Percentiles rank a stretch among this genome's conserved stretches.
These are phyloP conservation scores for Ruellia speciosa DNA, from an alignment of 305 asterid genomes.

Conservation along the genomic window DNA sequence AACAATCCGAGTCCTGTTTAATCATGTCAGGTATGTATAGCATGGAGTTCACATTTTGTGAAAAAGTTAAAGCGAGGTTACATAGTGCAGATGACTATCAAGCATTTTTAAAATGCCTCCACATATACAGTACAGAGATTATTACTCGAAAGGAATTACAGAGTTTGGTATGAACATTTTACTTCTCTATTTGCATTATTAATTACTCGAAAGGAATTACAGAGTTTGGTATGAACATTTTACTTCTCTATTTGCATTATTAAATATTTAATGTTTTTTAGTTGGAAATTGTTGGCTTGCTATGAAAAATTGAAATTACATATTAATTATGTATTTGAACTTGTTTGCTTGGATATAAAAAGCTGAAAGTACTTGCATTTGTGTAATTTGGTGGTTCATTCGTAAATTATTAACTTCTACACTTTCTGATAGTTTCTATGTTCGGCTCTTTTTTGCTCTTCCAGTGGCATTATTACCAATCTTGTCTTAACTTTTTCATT, in stretches of 20 bases:
- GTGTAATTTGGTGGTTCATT: not conserved
- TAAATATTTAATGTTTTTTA: conserved; percentile 1
- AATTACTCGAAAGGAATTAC: conserved; percentile 66
- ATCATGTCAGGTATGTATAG: conserved; percentile 60
- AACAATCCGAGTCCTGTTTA: conserved; percentile 21
- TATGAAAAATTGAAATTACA: no score
- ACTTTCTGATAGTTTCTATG: conserved; percentile 1
- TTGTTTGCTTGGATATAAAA: not conserved
- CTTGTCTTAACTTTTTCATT: conserved; percentile 9
- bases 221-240: conserved; percentile 62
- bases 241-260: conserved; percentile 15
- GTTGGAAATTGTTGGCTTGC: not conserved
- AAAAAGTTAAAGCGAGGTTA: conserved; percentile 88
- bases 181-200: conserved; percentile 14
- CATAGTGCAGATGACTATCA: conserved; percentile 82
- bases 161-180: conserved; percentile 57
- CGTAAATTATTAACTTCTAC: not conserved
- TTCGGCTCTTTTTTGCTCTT: conserved; percentile 2
- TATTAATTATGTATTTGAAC: no score
- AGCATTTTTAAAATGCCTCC: conserved; percentile 96
- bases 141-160: conserved; percentile 84
- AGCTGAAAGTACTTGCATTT: not conserved
- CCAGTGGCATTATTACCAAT: conserved; percentile 14
- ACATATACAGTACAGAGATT: conserved; percentile 92
- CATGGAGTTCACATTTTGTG: conserved; percentile 85